These are phyloP conservation scores for Lasiodiplodia citricola DNA, from an alignment of 2,329 filamentous ascomycete genomes.

Conservation along the genomic window DNA sequence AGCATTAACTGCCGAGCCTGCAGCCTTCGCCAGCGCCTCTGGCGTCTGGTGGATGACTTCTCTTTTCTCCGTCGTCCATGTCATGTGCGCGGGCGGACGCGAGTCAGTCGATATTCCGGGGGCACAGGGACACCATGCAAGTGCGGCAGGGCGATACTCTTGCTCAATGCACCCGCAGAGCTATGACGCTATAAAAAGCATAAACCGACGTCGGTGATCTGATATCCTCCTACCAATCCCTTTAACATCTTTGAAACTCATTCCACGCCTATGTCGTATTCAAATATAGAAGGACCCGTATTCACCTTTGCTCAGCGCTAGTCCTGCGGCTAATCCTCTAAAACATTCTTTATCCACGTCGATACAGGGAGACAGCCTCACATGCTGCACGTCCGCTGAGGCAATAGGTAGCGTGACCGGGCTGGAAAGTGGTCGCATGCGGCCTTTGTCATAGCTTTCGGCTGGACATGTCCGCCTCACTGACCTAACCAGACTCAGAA, in stretches of 20 bases:
- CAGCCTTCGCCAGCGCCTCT: background rate
- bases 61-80: background rate
- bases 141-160: constrained; percentile 14
- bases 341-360: background rate
- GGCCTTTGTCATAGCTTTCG: background rate
- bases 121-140: constrained; percentile 10
- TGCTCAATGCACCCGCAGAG: constrained; percentile 2
- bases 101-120: constrained; percentile 15
- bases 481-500: background rate
- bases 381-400: background rate
- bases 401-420: background rate
- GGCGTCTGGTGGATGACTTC: background rate
- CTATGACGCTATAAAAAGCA: constrained; percentile 23
- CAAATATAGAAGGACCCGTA: background rate
- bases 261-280: background rate
- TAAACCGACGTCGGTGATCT: constrained; percentile 8
- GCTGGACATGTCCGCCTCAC: background rate
- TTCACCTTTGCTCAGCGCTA: background rate
- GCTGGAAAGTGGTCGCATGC: background rate
- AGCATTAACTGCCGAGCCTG: constrained; percentile 1
- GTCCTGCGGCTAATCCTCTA: background rate
- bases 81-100: background rate
- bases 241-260: background rate
- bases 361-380: background rate
- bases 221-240: background rate